Evolutionary conservation across 306 rosid species (phyloP), one percentile per base, ranked within the genome.

Genomic region (Vicia villosa): DNA sequence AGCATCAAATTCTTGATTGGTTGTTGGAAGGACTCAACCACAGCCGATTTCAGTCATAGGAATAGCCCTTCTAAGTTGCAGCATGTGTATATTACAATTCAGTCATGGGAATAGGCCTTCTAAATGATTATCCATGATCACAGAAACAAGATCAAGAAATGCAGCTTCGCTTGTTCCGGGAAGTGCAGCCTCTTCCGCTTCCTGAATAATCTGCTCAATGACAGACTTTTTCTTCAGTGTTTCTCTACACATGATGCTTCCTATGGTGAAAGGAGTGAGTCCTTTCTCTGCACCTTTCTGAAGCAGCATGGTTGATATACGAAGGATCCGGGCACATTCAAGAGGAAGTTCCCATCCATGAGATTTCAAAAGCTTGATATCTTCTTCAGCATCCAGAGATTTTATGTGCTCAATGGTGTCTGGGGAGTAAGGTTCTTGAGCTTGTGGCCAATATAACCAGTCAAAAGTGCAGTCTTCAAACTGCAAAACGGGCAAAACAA

Each of bases 381-480:
- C 93, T 43, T 65, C 72, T 61, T 80, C 88, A 6, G 86, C 88
- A 50, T 87, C 75, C 41, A 87, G 72, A 58, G 86, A 81, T 70
- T 74, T 85, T 69, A 87, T 83, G 76, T 87, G 83, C 40, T 83
- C 82, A 60, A 83, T 69, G 57, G 79, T 83, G 34, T 83, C 82
- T 4, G 73, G 42, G 60, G 93, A 87, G 74, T 80, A 87, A 22
- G 89, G 86, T 63, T 85, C 70, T 40, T 51, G 72, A 62, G 93
- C 89, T 79, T 87, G 93, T 7, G 88, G 89, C 93, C 93, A 87
- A 75, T 87, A 83, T 41, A 87, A 75, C 93, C 93, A 87, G 40
- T 87, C 93, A 73, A 85, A 87, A 50, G 93, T 87, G 85, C 93
- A 87, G 69, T 87, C 93, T 81, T 87, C 90, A 74, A 83, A 85